phyloP scores from a whole-genome alignment of 2,329 filamentous ascomycete species.

The Neopestalotiopsis clavispora region DNA sequence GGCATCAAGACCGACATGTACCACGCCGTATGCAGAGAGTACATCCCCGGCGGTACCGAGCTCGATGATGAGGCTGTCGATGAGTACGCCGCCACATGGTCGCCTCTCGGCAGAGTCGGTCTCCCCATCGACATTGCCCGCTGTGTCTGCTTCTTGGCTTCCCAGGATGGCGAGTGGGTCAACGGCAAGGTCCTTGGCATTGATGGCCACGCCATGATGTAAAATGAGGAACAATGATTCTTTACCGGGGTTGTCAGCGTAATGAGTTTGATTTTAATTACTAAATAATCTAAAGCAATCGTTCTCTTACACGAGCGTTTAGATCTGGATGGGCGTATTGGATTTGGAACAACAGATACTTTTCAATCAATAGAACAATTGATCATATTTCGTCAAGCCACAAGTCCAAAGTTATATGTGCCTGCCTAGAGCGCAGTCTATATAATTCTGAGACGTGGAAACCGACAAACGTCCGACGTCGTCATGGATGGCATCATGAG shows the following conservation, averaged over 20 bases:
- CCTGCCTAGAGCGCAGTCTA: too few relatives aligned
- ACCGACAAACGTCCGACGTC: too few relatives aligned
- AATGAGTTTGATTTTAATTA: neutral
- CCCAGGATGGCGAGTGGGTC: slow-evolving; percentile 52
- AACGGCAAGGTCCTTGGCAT: slow-evolving; percentile 39
- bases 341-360: neutral
- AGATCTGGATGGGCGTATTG: neutral
- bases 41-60: slow-evolving; percentile 62
- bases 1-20: slow-evolving; percentile 74
- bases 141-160: slow-evolving; percentile 61
- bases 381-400: neutral
- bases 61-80: slow-evolving; percentile 64
- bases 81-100: slow-evolving; percentile 68
- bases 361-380: neutral
- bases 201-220: slow-evolving; percentile 24
- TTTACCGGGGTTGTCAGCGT: neutral
- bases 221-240: slow-evolving; percentile 16
- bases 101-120: slow-evolving; percentile 67
- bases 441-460: too few relatives aligned
- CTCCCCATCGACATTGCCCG: slow-evolving; percentile 72
- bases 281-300: neutral
- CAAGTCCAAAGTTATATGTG: too few relatives aligned
- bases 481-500: too few relatives aligned
- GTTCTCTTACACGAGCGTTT: neutral
- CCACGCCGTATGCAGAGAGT: slow-evolving; percentile 67